Base-by-base conservation (phyloP, 257 asterid species). In the Ligustrum vulgare region DNA sequence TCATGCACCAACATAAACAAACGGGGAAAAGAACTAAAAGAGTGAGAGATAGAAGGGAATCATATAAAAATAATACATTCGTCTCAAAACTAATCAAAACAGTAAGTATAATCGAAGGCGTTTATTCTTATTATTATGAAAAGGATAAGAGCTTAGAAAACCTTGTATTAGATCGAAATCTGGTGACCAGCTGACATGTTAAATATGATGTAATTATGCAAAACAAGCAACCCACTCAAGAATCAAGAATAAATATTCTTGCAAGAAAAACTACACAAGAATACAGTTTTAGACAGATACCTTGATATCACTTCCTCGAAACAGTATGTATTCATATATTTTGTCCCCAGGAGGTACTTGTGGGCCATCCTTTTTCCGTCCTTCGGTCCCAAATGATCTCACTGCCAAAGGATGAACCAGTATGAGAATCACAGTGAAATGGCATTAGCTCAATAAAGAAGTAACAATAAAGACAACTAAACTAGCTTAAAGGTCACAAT, bases 341-440 rank as follows among this genome's bases (percentile, higher is more conserved):
- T 88, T 94, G 80, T 92, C 99, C 43, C 96, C 82, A 1, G 98
- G 96, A 73, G 91, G 98, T 49, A 94, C 92, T 77, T 92, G 98
- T 16, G 96, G 91, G 10, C 99, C 99, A 67, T 94, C 98, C 78
- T 87, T 91, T 79, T 91, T 92, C 41, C 99, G 89, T 58, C 96
- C 98, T 88, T 94, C 99, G 1, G 99, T 94, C 62, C 99, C 99
- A 74, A 89, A 94, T 77, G 99, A 92, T 80, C 98, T 85, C 83
- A 94, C 98, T 94, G 93, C 72, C 75, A 82, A 18, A 15, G 80
- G 23, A 69, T 64, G 77, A 25, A 47, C 5, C 8, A 56, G 31
- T 35, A 76, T n/a, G 35, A 18, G 33, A 51, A 62, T 36, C 35
- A 71, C 20, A n/a, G 74, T 72, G n/a, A 28, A 47, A 35, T n/a